A percentile compares a stretch with the other conserved stretches of the same genome.
These are phyloP conservation scores for Blumeria hordei DNA, from an alignment of 2,329 filamentous ascomycete genomes.

Conservation along the genomic window DNA sequence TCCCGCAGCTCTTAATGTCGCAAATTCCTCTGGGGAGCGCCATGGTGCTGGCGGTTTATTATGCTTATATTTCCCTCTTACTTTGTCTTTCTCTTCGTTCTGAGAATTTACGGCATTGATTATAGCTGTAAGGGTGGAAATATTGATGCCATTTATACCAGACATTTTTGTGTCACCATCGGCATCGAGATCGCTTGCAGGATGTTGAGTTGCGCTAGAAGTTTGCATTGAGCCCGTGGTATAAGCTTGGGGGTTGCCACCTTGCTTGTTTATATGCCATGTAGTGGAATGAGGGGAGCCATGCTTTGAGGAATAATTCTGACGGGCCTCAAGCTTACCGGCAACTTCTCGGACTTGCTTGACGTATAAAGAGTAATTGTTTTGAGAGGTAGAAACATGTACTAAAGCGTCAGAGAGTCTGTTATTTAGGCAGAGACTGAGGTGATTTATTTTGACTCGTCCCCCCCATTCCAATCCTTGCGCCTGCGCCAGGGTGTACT, in stretches of 20 bases:
- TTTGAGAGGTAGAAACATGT: neutral
- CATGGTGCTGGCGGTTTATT: neutral
- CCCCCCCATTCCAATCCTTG: neutral
- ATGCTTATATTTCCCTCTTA: neutral
- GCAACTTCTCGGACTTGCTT: neutral
- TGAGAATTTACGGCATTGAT: neutral
- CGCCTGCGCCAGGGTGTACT: neutral
- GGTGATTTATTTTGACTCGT: neutral
- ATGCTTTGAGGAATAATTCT: neutral
- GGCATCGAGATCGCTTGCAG: neutral
- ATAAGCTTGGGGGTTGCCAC: neutral
- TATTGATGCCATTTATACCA: neutral
- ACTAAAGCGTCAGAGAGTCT: conserved; percentile 2
- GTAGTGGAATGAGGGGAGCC: neutral
- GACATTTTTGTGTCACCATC: neutral
- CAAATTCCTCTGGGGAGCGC: neutral
- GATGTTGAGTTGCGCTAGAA: too few relatives aligned
- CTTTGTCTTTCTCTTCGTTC: neutral
- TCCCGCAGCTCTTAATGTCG: neutral
- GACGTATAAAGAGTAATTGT: neutral
- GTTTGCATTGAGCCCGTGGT: neutral
- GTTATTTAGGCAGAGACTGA: neutral
- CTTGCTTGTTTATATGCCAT: neutral
- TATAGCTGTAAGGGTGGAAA: neutral
- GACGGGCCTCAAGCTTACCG: neutral